Evolutionary conservation across 495 filamentous ascomycete species (phyloP).

Genomic region (Aspergillus asperescens): DNA sequence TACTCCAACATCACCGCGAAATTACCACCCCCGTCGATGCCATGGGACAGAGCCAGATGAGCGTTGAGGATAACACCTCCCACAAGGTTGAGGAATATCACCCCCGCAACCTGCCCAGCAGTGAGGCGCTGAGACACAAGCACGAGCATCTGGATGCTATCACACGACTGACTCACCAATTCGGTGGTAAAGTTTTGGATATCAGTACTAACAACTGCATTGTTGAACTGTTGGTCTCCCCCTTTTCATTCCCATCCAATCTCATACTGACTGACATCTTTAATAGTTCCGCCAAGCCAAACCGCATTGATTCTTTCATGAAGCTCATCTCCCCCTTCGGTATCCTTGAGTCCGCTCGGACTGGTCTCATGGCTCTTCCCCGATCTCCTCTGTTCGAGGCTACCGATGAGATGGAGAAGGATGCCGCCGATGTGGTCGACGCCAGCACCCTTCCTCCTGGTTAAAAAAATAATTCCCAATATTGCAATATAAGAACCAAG

Average conservation of each 20-base stretch:
- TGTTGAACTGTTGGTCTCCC: constrained; percentile 77
- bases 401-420: constrained; percentile 67
- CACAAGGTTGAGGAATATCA: constrained; percentile 57
- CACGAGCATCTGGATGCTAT: constrained; percentile 94
- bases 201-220: constrained; percentile 98
- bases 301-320: constrained; percentile 93
- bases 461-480: constrained; percentile 49
- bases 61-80: constrained; percentile 19
- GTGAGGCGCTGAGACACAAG: constrained; percentile 88
- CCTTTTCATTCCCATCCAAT: not conserved
- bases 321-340: constrained; percentile 95
- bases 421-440: constrained; percentile 89
- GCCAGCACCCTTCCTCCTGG: constrained; percentile 88
- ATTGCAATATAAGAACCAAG: constrained; percentile 8
- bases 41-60: constrained; percentile 27
- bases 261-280: not conserved
- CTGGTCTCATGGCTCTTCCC: constrained; percentile 92
- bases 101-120: constrained; percentile 73
- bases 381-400: constrained; percentile 78
- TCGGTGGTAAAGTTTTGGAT: constrained; percentile 94
- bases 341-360: constrained; percentile 89
- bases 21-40: constrained; percentile 48
- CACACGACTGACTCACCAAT: constrained; percentile 93
- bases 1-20: constrained; percentile 86
- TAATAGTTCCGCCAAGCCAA: constrained; percentile 80